Percentiles rank a stretch among this genome's conserved stretches.
These are phyloP conservation scores for Penicillium silybi DNA, from an alignment of 495 filamentous ascomycete species.

Conservation along the genomic window DNA sequence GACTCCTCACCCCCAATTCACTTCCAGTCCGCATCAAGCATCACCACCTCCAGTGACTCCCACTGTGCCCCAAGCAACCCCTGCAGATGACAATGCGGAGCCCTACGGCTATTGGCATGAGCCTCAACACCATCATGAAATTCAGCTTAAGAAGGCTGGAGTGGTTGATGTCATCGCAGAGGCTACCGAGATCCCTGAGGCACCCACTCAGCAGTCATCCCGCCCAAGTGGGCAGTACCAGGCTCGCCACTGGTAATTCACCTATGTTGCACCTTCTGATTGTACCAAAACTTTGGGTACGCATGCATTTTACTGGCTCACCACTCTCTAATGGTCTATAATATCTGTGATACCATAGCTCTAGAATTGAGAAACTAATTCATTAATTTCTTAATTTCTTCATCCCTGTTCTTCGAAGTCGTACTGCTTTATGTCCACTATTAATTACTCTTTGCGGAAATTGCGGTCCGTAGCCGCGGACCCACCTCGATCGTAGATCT, in stretches of 20 bases:
- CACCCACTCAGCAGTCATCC: not conserved
- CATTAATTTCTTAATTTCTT: not conserved
- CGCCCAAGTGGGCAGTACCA: not conserved
- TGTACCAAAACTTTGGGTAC: not conserved
- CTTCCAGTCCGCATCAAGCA: too few species aligned
- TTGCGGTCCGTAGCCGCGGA: conserved; percentile 7
- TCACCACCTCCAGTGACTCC: not conserved
- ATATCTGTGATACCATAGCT: not conserved
- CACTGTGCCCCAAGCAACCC: not conserved
- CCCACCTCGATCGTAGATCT: conserved; percentile 14
- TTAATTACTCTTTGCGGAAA: not conserved
- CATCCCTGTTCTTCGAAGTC: too few species aligned
- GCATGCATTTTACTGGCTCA: not conserved
- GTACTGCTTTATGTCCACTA: not conserved
- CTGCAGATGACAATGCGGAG: not conserved
- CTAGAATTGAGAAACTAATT: not conserved
- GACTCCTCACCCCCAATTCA: too few species aligned
- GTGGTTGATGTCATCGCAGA: not conserved
- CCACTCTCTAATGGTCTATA: not conserved
- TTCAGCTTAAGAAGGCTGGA: not conserved
- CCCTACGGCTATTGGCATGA: not conserved
- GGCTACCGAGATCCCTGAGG: not conserved
- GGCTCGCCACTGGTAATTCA: not conserved
- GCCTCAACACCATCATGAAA: not conserved
- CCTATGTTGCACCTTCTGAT: not conserved